These are phyloP conservation scores for Candida caryicola DNA, from an alignment of 805 yeast genomes.

Conservation along the genomic window DNA sequence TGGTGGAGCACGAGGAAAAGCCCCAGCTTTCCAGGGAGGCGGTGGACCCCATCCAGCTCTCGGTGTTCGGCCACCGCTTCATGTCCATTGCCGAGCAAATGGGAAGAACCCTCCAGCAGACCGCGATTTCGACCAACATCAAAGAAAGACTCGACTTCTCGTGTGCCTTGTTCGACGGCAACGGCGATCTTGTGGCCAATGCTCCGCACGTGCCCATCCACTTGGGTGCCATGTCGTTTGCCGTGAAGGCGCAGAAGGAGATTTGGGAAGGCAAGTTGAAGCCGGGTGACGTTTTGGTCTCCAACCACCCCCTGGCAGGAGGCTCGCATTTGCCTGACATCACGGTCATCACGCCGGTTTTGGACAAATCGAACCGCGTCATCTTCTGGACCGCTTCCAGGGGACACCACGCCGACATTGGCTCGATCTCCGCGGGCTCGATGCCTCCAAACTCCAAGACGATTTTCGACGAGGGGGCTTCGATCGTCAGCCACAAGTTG, in stretches of 20 bases:
- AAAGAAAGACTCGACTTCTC: constrained; percentile 46
- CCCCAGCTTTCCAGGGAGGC: constrained; percentile 22
- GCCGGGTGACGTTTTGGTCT: constrained; percentile 43
- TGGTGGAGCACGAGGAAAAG: constrained; percentile 18
- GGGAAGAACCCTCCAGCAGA: constrained; percentile 45
- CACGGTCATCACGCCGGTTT: constrained; percentile 89
- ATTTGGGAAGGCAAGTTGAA: constrained; percentile 38
- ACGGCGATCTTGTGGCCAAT: constrained; percentile 45
- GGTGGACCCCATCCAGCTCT: constrained; percentile 38
- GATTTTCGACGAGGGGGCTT: constrained; percentile 88
- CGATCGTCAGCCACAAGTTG: constrained; percentile 72
- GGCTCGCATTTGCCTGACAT: constrained; percentile 52
- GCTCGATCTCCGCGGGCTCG: constrained; percentile 87
- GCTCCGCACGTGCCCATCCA: constrained; percentile 48
- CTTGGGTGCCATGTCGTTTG: constrained; percentile 47
- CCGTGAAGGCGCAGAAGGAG: constrained; percentile 41
- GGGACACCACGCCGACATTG: constrained; percentile 96
- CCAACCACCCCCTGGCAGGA: constrained; percentile 44
- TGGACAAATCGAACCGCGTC: constrained; percentile 46
- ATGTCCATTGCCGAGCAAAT: constrained; percentile 66
- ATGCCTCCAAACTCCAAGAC: constrained; percentile 91
- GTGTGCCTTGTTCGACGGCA: constrained; percentile 42
- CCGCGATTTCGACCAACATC: constrained; percentile 45
- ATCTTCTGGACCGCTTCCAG: constrained; percentile 90
- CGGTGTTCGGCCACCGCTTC: constrained; percentile 41